phyloP scores from a whole-genome alignment of 1,284 basidiomycete genomes.

The Apiotrichum montevideense region DNA sequence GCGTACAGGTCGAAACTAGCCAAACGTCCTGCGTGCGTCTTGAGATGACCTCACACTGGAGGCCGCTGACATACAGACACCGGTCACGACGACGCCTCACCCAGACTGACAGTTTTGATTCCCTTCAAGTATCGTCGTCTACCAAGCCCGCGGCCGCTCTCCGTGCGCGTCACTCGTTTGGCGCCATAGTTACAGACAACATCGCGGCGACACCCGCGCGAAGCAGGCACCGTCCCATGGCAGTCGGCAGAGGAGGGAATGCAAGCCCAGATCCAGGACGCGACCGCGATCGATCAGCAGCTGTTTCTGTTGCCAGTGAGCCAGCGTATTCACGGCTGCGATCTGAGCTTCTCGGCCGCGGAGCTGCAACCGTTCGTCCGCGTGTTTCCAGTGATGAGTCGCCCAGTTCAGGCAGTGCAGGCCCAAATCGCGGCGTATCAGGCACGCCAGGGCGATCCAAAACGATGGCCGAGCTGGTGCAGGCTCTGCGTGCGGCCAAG shows the following conservation, averaged over 20 bases:
- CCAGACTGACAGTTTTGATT: background rate
- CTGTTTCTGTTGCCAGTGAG: constrained; percentile 27
- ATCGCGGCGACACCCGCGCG: background rate
- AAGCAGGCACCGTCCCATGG: background rate
- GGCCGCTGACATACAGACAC: constrained; percentile 8
- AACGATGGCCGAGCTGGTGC: constrained; percentile 1
- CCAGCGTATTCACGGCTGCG: constrained; percentile 35
- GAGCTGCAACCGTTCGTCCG: background rate
- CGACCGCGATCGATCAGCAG: background rate
- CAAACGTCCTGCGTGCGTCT: constrained; percentile 20
- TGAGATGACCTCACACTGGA: background rate
- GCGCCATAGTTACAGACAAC: background rate
- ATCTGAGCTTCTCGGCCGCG: constrained; percentile 21
- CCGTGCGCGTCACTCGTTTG: background rate
- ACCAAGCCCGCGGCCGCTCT: background rate
- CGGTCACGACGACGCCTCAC: constrained; percentile 18
- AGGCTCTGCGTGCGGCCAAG: background rate
- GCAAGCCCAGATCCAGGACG: background rate
- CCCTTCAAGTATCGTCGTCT: background rate
- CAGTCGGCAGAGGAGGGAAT: background rate
- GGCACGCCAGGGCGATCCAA: background rate
- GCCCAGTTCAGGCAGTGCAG: background rate
- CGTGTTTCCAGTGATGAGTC: background rate
- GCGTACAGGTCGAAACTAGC: constrained; percentile 21
- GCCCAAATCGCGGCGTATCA: background rate